A percentile compares a stretch with the other conserved stretches of the same genome.
phyloP scores from a whole-genome alignment of 495 filamentous ascomycete species.

The Hapsidospora chrysogenum region DNA sequence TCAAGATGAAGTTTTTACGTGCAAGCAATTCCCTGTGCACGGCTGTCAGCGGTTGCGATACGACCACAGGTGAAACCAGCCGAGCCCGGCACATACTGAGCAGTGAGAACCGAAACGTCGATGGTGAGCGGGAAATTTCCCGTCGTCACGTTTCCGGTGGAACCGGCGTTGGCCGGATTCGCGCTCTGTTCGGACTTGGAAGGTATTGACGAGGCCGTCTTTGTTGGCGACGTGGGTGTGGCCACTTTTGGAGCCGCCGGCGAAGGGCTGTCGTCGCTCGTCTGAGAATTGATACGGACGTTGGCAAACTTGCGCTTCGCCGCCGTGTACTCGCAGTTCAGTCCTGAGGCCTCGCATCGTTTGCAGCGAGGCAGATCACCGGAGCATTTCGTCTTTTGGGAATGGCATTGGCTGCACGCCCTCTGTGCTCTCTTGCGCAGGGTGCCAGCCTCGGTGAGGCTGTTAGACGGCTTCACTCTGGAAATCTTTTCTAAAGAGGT shows the following conservation, averaged over 20 bases:
- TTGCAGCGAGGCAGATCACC: conserved; percentile 7
- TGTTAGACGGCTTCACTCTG: conserved; percentile 4
- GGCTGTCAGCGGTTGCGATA: no score
- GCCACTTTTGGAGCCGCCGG: background rate
- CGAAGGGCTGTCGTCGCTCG: background rate
- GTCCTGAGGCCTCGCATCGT: conserved; percentile 4
- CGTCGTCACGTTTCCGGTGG: background rate
- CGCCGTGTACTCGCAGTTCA: conserved; percentile 6
- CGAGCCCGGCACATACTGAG: no score
- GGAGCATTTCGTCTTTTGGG: conserved; percentile 8
- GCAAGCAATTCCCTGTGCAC: conserved; percentile 4
- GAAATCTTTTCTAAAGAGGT: conserved; percentile 2
- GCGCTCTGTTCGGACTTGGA: background rate
- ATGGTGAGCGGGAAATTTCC: background rate
- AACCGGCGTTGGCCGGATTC: background rate
- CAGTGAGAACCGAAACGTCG: background rate
- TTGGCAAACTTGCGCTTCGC: conserved; percentile 5
- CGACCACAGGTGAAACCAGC: no score
- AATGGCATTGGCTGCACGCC: conserved; percentile 6
- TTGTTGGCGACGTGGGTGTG: background rate
- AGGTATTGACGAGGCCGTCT: background rate
- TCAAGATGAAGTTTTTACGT: conserved; percentile 3
- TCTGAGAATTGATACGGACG: conserved; percentile 1
- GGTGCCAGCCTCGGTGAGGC: conserved; percentile 7
- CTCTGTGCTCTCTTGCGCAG: conserved; percentile 6